These are phyloP conservation scores for Cyamopsis tetragonoloba DNA, from an alignment of 306 rosid genomes.

Conservation along the genomic window DNA sequence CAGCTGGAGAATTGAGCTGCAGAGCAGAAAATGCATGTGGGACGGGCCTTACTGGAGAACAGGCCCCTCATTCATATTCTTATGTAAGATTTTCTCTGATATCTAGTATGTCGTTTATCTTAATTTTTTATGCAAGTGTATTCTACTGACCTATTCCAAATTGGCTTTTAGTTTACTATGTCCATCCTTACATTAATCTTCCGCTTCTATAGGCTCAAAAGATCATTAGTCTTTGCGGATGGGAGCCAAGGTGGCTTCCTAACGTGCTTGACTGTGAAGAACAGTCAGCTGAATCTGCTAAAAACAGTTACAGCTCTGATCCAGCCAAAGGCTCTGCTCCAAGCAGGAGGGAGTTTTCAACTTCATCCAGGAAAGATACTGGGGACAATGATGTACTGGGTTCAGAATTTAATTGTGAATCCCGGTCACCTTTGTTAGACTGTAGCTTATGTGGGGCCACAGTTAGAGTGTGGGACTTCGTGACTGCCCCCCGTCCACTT, in stretches of 20 bases:
- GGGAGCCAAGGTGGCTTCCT: slow-evolving; percentile 96
- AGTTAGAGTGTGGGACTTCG: slow-evolving; percentile 79
- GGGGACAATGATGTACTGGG: slow-evolving; percentile 38
- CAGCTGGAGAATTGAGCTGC: slow-evolving; percentile 59
- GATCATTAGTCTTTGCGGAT: slow-evolving; percentile 93
- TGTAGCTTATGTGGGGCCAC: slow-evolving; percentile 97
- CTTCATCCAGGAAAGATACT: slow-evolving; percentile 40
- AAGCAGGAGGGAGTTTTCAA: slow-evolving; percentile 40
- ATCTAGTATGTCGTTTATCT: background rate
- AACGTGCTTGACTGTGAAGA: slow-evolving; percentile 92
- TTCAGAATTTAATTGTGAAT: slow-evolving; percentile 56
- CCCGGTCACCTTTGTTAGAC: slow-evolving; percentile 84
- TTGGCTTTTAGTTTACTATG: slow-evolving; percentile 4
- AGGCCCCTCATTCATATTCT: slow-evolving; percentile 53
- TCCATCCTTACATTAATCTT: slow-evolving; percentile 15
- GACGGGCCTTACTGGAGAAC: slow-evolving; percentile 63
- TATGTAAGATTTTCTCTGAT: slow-evolving; percentile 47
- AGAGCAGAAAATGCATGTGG: slow-evolving; percentile 61
- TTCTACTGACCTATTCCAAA: slow-evolving; percentile 20
- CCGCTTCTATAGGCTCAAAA: slow-evolving; percentile 67
- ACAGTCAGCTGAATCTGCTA: slow-evolving; percentile 96
- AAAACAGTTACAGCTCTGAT: slow-evolving; percentile 71
- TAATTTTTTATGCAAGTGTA: slow-evolving; percentile 14
- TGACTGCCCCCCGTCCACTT: slow-evolving; percentile 74
- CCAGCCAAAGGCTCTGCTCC: slow-evolving; percentile 64